phyloP scores from a whole-genome alignment of 176 grass and related monocot genomes.

The Bolboschoenus planiculmis region DNA sequence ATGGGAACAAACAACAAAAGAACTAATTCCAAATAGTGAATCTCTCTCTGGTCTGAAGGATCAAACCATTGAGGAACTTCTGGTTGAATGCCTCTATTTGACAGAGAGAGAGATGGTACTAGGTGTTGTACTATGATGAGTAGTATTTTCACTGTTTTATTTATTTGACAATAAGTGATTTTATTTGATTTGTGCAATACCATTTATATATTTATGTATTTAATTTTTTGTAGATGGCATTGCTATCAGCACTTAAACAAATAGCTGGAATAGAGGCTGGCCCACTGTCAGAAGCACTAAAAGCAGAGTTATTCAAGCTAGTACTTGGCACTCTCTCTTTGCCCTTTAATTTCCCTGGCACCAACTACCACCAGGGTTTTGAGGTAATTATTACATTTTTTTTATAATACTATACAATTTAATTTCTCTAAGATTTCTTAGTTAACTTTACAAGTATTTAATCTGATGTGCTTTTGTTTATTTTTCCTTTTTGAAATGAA shows the following conservation, averaged over 20 bases:
- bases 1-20: background rate
- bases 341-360: conserved; percentile 79
- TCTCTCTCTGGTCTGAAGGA: background rate
- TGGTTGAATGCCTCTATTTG: background rate
- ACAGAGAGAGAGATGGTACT: background rate
- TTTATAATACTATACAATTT: background rate
- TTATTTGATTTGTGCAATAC: conserved; percentile 7
- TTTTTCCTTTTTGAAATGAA: background rate
- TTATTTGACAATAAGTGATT: background rate
- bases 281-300: conserved; percentile 70
- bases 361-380: conserved; percentile 63
- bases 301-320: conserved; percentile 76
- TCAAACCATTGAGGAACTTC: background rate
- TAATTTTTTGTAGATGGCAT: conserved; percentile 59
- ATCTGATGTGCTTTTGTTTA: background rate
- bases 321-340: conserved; percentile 87
- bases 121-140: background rate
- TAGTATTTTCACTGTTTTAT: conserved; percentile 6
- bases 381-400: conserved; percentile 36
- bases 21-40: background rate
- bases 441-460: background rate
- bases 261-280: conserved; percentile 81
- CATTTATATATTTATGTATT: background rate
- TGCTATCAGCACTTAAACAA: conserved; percentile 77
- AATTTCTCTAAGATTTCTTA: background rate